These are phyloP conservation scores for Tolypocladium tropicale DNA, from an alignment of 2,329 filamentous ascomycete species.

Conservation along the genomic window DNA sequence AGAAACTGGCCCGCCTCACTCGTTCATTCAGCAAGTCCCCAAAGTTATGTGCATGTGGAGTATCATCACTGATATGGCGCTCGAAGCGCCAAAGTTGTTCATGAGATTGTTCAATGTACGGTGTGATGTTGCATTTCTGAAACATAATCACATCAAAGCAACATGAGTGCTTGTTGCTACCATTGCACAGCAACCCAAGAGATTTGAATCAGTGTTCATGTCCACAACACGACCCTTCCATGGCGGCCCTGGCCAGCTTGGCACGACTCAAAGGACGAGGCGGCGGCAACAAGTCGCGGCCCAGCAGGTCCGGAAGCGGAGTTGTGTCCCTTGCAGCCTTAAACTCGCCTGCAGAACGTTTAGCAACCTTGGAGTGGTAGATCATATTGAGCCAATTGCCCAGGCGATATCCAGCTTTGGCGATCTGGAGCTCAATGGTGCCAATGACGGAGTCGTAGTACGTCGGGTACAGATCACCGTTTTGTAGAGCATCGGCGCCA, in stretches of 20 bases:
- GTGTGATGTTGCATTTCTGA: no score
- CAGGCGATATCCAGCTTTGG: constrained; percentile 30
- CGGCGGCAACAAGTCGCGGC: constrained; percentile 14
- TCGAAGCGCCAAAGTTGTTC: no score
- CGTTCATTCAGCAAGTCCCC: no score
- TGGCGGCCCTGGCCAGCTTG: constrained; percentile 15
- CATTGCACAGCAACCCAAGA: no score
- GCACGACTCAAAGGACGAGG: constrained; percentile 13
- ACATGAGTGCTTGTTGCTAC: no score
- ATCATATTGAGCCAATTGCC: constrained; percentile 20
- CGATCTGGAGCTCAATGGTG: constrained; percentile 31
- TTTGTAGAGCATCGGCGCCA: constrained; percentile 25
- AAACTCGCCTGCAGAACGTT: constrained; percentile 5
- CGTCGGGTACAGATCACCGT: constrained; percentile 25
- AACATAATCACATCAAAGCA: no score
- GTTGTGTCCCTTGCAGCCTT: background rate
- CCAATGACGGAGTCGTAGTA: constrained; percentile 28
- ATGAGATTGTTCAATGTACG: no score
- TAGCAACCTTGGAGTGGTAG: constrained; percentile 8
- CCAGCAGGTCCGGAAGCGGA: constrained; percentile 10
- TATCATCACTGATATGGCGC: no score
- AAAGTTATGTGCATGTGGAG: no score
- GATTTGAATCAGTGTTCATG: background rate
- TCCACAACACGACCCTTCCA: constrained; percentile 11
- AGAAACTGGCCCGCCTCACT: no score